Percentiles rank a stretch among this genome's conserved stretches.
Evolutionary conservation across 2,329 filamentous ascomycete species (phyloP).

Genomic region (Ilyonectria sp.): DNA sequence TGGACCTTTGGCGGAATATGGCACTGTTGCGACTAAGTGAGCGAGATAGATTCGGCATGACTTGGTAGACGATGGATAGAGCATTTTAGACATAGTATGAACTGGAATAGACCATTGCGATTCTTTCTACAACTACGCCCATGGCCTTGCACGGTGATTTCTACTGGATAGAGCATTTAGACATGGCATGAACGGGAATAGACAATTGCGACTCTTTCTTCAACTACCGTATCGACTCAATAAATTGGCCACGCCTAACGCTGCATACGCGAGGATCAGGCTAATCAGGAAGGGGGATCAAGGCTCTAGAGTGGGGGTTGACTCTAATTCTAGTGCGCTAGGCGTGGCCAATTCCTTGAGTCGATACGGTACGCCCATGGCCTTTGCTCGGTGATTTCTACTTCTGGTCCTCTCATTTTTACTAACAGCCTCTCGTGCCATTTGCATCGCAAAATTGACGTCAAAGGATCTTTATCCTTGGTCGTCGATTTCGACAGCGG

Average conservation of each 20-base stretch:
- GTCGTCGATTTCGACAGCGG: neutral
- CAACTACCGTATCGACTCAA: too few species aligned
- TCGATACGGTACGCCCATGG: too few species aligned
- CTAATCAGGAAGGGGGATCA: too few species aligned
- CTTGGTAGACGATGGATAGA: neutral
- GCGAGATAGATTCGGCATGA: neutral
- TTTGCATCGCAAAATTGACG: neutral
- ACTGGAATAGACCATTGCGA: neutral
- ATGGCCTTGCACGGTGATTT: neutral
- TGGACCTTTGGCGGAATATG: conserved; percentile 38
- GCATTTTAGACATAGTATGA: neutral
- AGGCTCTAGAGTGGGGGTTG: too few species aligned
- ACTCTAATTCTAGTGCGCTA: too few species aligned
- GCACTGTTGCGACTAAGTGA: conserved; percentile 21
- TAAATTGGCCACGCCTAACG: too few species aligned
- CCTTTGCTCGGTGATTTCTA: too few species aligned
- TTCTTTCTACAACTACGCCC: neutral
- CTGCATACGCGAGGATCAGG: too few species aligned
- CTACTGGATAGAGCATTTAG: neutral
- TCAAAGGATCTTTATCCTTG: neutral
- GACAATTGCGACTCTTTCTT: neutral
- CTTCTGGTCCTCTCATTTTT: too few species aligned
- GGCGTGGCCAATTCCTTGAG: too few species aligned
- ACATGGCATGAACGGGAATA: neutral
- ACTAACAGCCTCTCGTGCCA: neutral